Conservation (phyloP, 352 stramenopile species). For the Pelagophyceae sp. region DNA sequence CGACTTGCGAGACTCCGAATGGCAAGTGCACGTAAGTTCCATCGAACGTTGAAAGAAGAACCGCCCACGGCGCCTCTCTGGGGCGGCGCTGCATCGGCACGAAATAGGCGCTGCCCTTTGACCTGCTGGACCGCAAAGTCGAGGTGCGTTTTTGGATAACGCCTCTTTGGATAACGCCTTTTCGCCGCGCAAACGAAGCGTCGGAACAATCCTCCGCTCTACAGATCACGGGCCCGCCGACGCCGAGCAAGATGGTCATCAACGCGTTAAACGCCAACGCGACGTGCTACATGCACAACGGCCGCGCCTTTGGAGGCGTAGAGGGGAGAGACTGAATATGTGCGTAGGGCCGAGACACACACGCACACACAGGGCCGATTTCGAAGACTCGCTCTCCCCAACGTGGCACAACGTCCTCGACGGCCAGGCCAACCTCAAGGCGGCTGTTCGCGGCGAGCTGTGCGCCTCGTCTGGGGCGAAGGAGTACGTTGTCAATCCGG, state of each 20-base stretch:
- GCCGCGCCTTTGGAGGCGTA: neutral
- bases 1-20: neutral
- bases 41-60: too few relatives aligned
- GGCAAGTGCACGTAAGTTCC: too few relatives aligned
- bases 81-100: neutral
- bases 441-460: slow-evolving; percentile 80
- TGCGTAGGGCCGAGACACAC: neutral
- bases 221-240: neutral
- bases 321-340: neutral
- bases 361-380: slow-evolving; percentile 88
- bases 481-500: slow-evolving; percentile 56
- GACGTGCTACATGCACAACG: neutral
- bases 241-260: slow-evolving; percentile 81
- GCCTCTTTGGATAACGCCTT: neutral
- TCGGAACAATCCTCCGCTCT: too few relatives aligned
- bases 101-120: neutral
- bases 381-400: slow-evolving; percentile 82
- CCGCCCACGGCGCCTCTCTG: neutral
- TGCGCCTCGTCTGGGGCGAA: slow-evolving; percentile 57
- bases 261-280: slow-evolving; percentile 88
- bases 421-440: slow-evolving; percentile 79
- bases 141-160: neutral
- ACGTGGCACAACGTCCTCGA: slow-evolving; percentile 86
- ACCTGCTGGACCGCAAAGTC: neutral
- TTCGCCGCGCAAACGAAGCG: neutral